A percentile compares a stretch with the other conserved stretches of the same genome.
Conservation (phyloP, 1,284 basidiomycete species). For the Pholiota adiposa region DNA sequence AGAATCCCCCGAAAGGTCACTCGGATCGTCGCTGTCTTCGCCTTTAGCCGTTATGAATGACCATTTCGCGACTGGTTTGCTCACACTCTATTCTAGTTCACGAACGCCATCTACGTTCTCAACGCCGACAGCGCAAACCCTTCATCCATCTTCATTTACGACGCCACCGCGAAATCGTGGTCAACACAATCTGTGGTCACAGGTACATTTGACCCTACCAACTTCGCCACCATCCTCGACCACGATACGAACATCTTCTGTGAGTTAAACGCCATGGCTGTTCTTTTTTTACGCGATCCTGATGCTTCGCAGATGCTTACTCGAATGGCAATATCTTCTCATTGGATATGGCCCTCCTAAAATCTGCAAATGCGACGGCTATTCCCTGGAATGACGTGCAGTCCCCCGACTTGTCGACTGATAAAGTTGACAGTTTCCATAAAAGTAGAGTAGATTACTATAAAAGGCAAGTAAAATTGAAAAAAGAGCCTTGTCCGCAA, state of each 20-base stretch:
- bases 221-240: constrained; percentile 74
- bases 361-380: constrained; percentile 57
- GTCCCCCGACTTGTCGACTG: constrained; percentile 36
- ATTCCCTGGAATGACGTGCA: constrained; percentile 67
- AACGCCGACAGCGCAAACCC: constrained; percentile 73
- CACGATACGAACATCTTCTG: constrained; percentile 90
- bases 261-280: constrained; percentile 28
- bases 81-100: constrained; percentile 47
- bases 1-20: too few species aligned
- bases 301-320: constrained; percentile 55
- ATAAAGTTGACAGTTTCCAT: too few species aligned
- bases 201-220: constrained; percentile 54
- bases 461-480: too few species aligned
- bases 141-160: constrained; percentile 69
- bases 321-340: constrained; percentile 64
- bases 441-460: too few species aligned
- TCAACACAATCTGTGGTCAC: constrained; percentile 57
- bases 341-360: constrained; percentile 69
- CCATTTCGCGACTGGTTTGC: too few species aligned
- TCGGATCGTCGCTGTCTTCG: too few species aligned
- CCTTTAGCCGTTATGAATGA: too few species aligned
- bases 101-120: constrained; percentile 80
- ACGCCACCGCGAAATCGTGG: constrained; percentile 68
- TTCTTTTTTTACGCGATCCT: not conserved
- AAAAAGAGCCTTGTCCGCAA: too few species aligned